These are phyloP conservation scores for Pythium aquatile DNA, from an alignment of 352 stramenopile species.

Conservation along the genomic window DNA sequence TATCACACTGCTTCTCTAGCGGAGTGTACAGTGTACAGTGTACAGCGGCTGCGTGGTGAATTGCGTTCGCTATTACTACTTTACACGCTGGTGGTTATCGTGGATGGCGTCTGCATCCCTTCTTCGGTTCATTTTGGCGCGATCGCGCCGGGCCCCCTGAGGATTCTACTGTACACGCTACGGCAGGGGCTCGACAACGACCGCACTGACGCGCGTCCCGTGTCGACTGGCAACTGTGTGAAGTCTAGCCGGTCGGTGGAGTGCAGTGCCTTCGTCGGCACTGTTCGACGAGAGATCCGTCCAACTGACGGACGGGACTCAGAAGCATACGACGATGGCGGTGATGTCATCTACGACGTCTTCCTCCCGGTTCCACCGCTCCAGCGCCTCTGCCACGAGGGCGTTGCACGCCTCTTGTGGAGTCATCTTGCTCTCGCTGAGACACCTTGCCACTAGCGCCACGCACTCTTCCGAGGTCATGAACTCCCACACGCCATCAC, in stretches of 20 bases:
- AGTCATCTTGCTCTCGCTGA: constrained; percentile 41
- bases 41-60: too few relatives aligned
- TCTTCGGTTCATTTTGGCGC: too few relatives aligned
- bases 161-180: not conserved
- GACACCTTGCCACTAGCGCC: constrained; percentile 53
- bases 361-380: constrained; percentile 79
- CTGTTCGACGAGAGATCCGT: not conserved
- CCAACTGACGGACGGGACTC: constrained; percentile 10
- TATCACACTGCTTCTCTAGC: too few relatives aligned
- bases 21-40: too few relatives aligned
- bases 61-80: too few relatives aligned
- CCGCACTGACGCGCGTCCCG: not conserved
- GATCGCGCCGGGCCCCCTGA: too few relatives aligned
- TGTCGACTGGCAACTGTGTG: not conserved
- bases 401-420: constrained; percentile 68
- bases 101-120: too few relatives aligned
- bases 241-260: not conserved
- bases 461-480: constrained; percentile 73
- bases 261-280: not conserved
- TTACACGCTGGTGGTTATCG: too few relatives aligned
- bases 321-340: constrained; percentile 64
- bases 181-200: not conserved
- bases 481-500: constrained; percentile 86
- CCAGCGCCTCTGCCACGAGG: constrained; percentile 61
- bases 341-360: constrained; percentile 86